Conservation (phyloP, 1,139 yeast genomes). For the Debaryomyces singareniensis region DNA sequence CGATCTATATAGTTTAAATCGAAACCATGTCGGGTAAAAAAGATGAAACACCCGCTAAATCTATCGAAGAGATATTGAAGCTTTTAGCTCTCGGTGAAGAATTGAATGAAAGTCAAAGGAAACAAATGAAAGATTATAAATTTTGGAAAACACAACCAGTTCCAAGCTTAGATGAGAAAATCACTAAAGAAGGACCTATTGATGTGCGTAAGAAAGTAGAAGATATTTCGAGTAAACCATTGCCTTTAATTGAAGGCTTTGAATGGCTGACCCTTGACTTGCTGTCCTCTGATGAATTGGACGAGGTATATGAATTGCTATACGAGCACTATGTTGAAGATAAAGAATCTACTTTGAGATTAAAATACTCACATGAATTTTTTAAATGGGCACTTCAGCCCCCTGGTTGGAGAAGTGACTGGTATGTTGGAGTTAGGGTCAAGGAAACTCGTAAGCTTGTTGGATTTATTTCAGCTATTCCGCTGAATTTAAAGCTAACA, state of each 20-base stretch:
- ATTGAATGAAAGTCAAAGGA: constrained; percentile 47
- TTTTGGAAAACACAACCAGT: constrained; percentile 99
- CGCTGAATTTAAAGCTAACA: constrained; percentile 63
- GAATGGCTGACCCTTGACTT: constrained; percentile 87
- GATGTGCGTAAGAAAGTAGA: constrained; percentile 59
- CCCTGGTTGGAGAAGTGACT: constrained; percentile 85
- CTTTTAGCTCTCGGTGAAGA: constrained; percentile 49
- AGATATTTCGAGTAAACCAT: constrained; percentile 66
- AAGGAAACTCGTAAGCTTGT: constrained; percentile 69
- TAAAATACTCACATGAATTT: constrained; percentile 78
- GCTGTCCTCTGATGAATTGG: constrained; percentile 47
- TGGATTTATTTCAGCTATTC: constrained; percentile 90
- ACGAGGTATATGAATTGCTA: constrained; percentile 71
- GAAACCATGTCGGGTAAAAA: background rate
- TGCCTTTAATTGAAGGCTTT: constrained; percentile 67
- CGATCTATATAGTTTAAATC: too few relatives aligned
- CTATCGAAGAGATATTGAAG: constrained; percentile 45
- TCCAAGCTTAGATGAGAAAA: constrained; percentile 60
- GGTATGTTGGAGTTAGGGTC: constrained; percentile 94
- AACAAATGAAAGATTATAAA: constrained; percentile 81
- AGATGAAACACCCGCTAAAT: constrained; percentile 14
- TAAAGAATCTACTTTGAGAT: constrained; percentile 84
- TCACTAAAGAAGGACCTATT: constrained; percentile 77
- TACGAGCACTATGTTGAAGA: constrained; percentile 94
- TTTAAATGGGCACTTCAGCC: constrained; percentile 91